A percentile compares a stretch with the other conserved stretches of the same genome.
Evolutionary conservation across 306 rosid species (phyloP).

Genomic region (Carpinus fangiana): DNA sequence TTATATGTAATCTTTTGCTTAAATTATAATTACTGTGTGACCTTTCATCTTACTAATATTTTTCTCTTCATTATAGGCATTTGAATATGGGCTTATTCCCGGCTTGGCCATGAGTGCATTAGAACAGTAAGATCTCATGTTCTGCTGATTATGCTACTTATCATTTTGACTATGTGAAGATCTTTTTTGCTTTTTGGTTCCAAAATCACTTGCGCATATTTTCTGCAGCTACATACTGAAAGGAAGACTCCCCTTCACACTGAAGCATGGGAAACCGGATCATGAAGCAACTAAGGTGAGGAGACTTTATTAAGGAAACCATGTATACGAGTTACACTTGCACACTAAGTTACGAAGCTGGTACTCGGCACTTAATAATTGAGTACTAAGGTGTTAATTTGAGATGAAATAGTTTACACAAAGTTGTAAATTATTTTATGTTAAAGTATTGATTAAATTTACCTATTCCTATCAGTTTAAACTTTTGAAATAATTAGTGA

Average conservation of each 20-base stretch:
- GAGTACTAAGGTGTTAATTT: not conserved
- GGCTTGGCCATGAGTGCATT: constrained; percentile 84
- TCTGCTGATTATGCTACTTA: constrained; percentile 22
- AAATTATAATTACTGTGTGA: constrained; percentile 9
- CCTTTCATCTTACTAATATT: constrained; percentile 20
- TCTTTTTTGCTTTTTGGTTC: constrained; percentile 1
- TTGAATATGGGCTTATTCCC: constrained; percentile 82
- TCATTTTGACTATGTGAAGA: constrained; percentile 12
- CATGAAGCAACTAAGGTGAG: constrained; percentile 85
- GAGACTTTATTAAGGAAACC: constrained; percentile 28
- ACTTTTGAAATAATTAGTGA: too few relatives aligned
- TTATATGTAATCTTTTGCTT: not conserved
- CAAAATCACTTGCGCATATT: constrained; percentile 28
- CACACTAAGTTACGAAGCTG: not conserved
- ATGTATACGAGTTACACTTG: not conserved
- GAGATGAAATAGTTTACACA: not conserved
- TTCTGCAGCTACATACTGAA: constrained; percentile 70
- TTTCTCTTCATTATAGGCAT: constrained; percentile 59
- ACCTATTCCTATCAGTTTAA: too few relatives aligned
- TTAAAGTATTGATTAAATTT: too few relatives aligned
- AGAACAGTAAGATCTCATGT: constrained; percentile 73
- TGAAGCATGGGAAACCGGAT: constrained; percentile 95
- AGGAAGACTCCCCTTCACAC: constrained; percentile 75
- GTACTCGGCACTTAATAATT: not conserved
- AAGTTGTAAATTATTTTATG: not conserved